phyloP scores from a whole-genome alignment of 805 yeast species.

The Saccharomycopsis schoenii region DNA sequence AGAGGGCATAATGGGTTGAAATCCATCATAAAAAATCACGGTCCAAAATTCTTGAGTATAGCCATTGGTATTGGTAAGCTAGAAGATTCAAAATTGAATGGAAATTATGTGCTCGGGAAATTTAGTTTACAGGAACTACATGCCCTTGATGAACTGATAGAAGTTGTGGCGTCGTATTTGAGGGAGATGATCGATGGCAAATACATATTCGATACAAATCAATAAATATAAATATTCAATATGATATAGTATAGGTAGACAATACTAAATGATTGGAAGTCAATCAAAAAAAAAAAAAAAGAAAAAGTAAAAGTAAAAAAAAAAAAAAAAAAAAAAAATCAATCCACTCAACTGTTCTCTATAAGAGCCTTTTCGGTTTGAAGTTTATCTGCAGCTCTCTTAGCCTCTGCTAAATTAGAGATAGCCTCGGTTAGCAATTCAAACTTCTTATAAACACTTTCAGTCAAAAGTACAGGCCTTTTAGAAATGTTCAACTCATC shows the following conservation, averaged over 20 bases:
- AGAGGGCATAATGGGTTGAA: slow-evolving; percentile 83
- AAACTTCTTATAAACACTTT: slow-evolving; percentile 62
- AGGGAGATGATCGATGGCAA: slow-evolving; percentile 19
- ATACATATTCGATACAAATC: not conserved
- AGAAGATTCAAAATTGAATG: slow-evolving; percentile 30
- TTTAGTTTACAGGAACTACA: slow-evolving; percentile 38
- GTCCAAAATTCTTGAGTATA: slow-evolving; percentile 47
- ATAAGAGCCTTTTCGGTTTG: slow-evolving; percentile 47
- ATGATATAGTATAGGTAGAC: too few relatives aligned
- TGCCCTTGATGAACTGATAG: slow-evolving; percentile 29
- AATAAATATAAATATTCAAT: not conserved
- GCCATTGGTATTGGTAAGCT: slow-evolving; percentile 77
- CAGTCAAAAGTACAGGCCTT: slow-evolving; percentile 83
- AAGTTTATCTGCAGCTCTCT: slow-evolving; percentile 77
- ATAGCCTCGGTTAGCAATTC: slow-evolving; percentile 67
- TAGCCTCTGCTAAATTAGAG: slow-evolving; percentile 66
- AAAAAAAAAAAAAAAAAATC: not conserved
- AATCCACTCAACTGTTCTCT: not conserved
- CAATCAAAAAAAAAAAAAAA: not conserved
- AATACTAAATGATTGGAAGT: not conserved
- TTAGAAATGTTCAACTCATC: slow-evolving; percentile 74
- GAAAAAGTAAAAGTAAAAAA: not conserved
- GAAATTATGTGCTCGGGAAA: slow-evolving; percentile 49
- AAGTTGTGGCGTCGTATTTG: slow-evolving; percentile 31
- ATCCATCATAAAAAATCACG: slow-evolving; percentile 37